Evolutionary conservation across 371 early-diverging fungal species (phyloP).

Genomic region (Rhizopus sp.): DNA sequence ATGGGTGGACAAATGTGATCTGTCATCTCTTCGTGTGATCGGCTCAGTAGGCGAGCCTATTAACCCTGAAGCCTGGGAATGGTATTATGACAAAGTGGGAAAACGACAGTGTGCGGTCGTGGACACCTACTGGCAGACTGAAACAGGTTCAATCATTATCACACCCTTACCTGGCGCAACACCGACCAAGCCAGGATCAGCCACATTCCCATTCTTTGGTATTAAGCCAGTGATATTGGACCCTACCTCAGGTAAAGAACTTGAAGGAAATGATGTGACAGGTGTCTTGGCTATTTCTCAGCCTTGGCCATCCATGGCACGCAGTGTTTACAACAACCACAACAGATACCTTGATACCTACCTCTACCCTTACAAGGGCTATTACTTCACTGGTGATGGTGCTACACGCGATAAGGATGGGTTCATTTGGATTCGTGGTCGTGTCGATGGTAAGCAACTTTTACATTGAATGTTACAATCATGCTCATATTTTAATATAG

Average conservation of each 20-base stretch:
- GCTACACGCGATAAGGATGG: slow-evolving; percentile 90
- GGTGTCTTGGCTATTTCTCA: slow-evolving; percentile 91
- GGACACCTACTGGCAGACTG: slow-evolving; percentile 97
- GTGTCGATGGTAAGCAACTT: slow-evolving; percentile 73
- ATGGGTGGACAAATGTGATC: slow-evolving; percentile 71
- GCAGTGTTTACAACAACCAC: slow-evolving; percentile 91
- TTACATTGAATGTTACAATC: not conserved
- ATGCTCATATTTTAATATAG: slow-evolving; percentile 17
- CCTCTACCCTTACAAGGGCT: slow-evolving; percentile 81
- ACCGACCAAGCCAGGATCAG: slow-evolving; percentile 92
- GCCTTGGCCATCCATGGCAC: slow-evolving; percentile 96
- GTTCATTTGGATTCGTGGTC: slow-evolving; percentile 94
- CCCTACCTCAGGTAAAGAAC: slow-evolving; percentile 72
- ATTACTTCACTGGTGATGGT: slow-evolving; percentile 90
- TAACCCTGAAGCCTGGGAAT: slow-evolving; percentile 96
- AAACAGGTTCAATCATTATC: slow-evolving; percentile 94
- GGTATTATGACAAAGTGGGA: slow-evolving; percentile 93
- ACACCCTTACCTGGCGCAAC: slow-evolving; percentile 90
- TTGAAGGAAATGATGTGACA: slow-evolving; percentile 78
- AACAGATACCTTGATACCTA: slow-evolving; percentile 91
- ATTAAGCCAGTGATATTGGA: slow-evolving; percentile 87
- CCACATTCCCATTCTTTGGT: slow-evolving; percentile 97
- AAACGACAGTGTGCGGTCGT: slow-evolving; percentile 88
- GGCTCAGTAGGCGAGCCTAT: slow-evolving; percentile 99
- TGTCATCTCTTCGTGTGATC: slow-evolving; percentile 85